These are phyloP conservation scores for Penicillium frequentans DNA, from an alignment of 2,329 filamentous ascomycete species.

Conservation along the genomic window DNA sequence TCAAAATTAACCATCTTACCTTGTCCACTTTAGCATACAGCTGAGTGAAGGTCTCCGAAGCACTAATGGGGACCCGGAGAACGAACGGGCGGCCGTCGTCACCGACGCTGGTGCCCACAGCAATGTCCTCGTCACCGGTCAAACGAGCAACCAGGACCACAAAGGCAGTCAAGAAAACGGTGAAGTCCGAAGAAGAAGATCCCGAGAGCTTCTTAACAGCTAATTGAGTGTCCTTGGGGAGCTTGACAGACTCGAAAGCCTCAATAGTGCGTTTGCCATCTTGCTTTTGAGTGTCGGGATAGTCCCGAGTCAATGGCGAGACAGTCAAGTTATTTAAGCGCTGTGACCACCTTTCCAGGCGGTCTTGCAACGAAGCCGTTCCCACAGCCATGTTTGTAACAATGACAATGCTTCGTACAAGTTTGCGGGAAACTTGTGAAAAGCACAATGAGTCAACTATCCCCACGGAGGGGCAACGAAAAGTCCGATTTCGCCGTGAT, in stretches of 20 bases:
- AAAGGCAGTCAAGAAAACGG: conserved; percentile 45
- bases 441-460: conserved; percentile 26
- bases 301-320: conserved; percentile 46
- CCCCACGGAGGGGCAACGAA: conserved; percentile 27
- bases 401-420: conserved; percentile 12
- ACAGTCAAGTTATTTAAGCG: conserved; percentile 44
- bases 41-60: conserved; percentile 42
- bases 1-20: conserved; percentile 19
- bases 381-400: conserved; percentile 36
- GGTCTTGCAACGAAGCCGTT: conserved; percentile 35
- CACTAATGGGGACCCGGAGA: conserved; percentile 42
- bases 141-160: conserved; percentile 46
- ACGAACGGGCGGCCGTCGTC: conserved; percentile 49
- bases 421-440: conserved; percentile 9
- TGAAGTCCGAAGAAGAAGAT: conserved; percentile 37
- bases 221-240: conserved; percentile 36
- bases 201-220: conserved; percentile 41
- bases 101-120: conserved; percentile 45
- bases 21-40: conserved; percentile 43
- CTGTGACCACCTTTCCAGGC: conserved; percentile 44
- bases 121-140: conserved; percentile 52
- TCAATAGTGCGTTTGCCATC: conserved; percentile 43
- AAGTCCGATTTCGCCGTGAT: conserved; percentile 30
- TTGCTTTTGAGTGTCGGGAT: conserved; percentile 40
- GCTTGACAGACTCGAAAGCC: conserved; percentile 43